Percentiles rank a stretch among this genome's conserved stretches.
Conservation (phyloP, 352 stramenopile species). For the Globisporangium heterothallicum region DNA sequence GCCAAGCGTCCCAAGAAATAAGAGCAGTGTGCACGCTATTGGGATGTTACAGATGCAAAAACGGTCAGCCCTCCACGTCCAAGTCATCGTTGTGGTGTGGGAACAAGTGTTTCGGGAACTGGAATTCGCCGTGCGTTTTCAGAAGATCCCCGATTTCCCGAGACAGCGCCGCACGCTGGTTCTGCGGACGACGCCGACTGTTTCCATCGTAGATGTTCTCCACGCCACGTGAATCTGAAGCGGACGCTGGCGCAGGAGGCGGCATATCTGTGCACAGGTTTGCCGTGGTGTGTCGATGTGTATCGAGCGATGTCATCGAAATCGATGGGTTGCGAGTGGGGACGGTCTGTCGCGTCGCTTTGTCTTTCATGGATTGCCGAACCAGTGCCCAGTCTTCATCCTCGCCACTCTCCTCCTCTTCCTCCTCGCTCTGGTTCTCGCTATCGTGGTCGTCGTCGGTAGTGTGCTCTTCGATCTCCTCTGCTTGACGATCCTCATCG, state of each 20-base stretch:
- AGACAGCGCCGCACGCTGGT: slow-evolving; percentile 16
- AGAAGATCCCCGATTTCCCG: slow-evolving; percentile 22
- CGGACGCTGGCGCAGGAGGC: neutral
- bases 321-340: neutral
- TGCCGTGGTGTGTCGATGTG: neutral
- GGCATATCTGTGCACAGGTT: neutral
- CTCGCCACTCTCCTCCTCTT: slow-evolving; percentile 9
- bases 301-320: neutral
- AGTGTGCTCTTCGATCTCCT: neutral
- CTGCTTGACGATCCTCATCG: neutral
- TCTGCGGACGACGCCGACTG: neutral
- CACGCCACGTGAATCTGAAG: neutral
- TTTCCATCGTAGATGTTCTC: neutral
- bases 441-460: neutral
- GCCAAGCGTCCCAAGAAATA: slow-evolving; percentile 14
- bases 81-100: slow-evolving; percentile 14
- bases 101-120: slow-evolving; percentile 30
- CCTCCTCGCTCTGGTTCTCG: slow-evolving; percentile 7
- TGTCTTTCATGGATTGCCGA: slow-evolving; percentile 22
- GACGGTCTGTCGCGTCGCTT: slow-evolving; percentile 13
- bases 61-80: slow-evolving; percentile 3
- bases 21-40: neutral
- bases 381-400: slow-evolving; percentile 36
- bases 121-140: slow-evolving; percentile 25
- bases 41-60: slow-evolving; percentile 5